Evolutionary conservation across 352 stramenopile species (phyloP).

Genomic region (Phytopythium kandeliae): DNA sequence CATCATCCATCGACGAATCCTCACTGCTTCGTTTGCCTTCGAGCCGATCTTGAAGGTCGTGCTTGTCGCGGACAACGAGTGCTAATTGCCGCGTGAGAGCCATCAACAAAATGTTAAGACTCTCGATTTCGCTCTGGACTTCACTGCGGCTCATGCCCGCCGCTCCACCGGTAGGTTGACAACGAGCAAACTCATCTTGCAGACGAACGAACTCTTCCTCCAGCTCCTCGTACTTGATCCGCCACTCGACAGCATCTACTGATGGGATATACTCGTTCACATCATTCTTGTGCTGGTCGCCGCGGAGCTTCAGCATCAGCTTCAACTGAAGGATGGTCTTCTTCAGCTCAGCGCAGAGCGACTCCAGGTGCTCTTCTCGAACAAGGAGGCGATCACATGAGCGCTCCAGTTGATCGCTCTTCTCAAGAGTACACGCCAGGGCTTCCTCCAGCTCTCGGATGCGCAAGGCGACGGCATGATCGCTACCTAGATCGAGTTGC

Average conservation of each 20-base stretch:
- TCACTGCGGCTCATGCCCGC: slow-evolving; percentile 5
- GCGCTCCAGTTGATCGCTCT: slow-evolving; percentile 45
- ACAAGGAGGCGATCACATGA: slow-evolving; percentile 51
- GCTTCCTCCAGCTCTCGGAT: slow-evolving; percentile 63
- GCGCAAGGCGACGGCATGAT: slow-evolving; percentile 31
- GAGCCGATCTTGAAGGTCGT: slow-evolving; percentile 54
- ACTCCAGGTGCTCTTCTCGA: slow-evolving; percentile 43
- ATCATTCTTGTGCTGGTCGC: slow-evolving; percentile 10
- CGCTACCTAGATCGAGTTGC: slow-evolving; percentile 11
- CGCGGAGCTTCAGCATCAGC: slow-evolving; percentile 45
- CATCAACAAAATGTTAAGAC: slow-evolving; percentile 64
- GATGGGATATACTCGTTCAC: slow-evolving; percentile 51
- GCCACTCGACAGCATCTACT: slow-evolving; percentile 74
- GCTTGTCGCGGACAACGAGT: slow-evolving; percentile 66
- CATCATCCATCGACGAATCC: slow-evolving; percentile 14
- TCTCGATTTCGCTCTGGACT: slow-evolving; percentile 33
- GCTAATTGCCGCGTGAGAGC: slow-evolving; percentile 60
- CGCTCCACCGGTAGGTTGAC: slow-evolving; percentile 7
- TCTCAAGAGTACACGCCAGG: slow-evolving; percentile 52
- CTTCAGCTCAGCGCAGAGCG: slow-evolving; percentile 55
- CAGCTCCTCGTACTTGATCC: slow-evolving; percentile 79
- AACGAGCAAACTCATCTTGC: slow-evolving; percentile 36
- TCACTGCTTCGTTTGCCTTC: slow-evolving; percentile 13
- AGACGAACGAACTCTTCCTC: slow-evolving; percentile 51
- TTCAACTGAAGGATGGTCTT: slow-evolving; percentile 47